Base-by-base conservation (phyloP, 345 rosid genomes). In the Populus alba region DNA sequence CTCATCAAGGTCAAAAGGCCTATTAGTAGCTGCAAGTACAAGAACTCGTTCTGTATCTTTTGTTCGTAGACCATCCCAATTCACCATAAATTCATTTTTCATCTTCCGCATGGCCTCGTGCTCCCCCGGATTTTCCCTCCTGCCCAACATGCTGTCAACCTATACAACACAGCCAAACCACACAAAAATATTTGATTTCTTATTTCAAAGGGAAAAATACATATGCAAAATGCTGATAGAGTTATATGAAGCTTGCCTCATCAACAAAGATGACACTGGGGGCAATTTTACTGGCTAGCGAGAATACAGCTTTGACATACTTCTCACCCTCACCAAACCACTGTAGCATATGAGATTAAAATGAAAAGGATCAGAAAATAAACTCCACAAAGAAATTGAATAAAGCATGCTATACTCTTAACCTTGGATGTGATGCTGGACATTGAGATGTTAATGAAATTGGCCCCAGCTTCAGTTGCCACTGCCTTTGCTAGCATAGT, bases 71-170 rank as follows among this genome's bases (percentile, higher is more conserved):
- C 98, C 99, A 82, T 92, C 99, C 98, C 97, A 96, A 81, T 92
- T 89, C 71, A 90, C 90, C 99, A 93, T 96, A 86, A 96, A 96
- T 80, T 94, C 99, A 81, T 93, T 92, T 81, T 92, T 95, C 93
- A 93, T 93, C 90, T 89, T 93, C 35, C 97, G 91, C 93, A 87
- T 90, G 45, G 92, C 91, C 87, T 93, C 99, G 78, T 93, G 92
- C 86, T 93, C 99, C 45, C 92, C 92, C 0, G 91, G 92, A 80
- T 87, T 89, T 82, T 90, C 97, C 77, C 98, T 84, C 78, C 92
- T 88, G n/a, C 99, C 97, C 84, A 95, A 77, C 99, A 95, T 91
- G 89, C 97, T 92, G 83, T 95, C 98, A 78, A 95, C 98, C 99
- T 95, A 74, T 43, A 81, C 68, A 76, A 29, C 27, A 71, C 73